Evolutionary conservation across 371 early-diverging fungal species (phyloP), one percentile per base, ranked within the genome.

Genomic region (Lichtheimia corymbifera): DNA sequence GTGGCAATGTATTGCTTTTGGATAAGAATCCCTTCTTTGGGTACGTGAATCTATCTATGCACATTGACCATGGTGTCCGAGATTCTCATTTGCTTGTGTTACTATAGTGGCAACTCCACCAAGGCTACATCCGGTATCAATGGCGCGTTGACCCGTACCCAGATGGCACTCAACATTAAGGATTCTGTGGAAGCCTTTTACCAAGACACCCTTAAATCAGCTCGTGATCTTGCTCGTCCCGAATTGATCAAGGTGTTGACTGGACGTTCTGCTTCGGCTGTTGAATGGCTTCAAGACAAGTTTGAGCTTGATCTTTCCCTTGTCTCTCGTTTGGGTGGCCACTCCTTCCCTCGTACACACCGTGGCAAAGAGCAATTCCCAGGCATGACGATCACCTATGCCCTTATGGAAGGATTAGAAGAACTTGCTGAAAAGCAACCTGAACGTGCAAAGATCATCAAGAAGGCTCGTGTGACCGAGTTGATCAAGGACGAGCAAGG

Each of bases 41-140:
- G 81, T 77, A 76, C 64, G 43, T 24, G 42, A 60, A 60, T 45
- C 45, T 14, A 45, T 62, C 55, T 25, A 55, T 55, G 17, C 24
- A 24, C 15, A 52, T 61, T 20, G 27, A 24, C 25, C 47, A 18
- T 47, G 47, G 11, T 13, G 15, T 5, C 57, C 57, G 57, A 45
- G 25, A 41, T 56, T 40, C 57, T 44, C 25, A 24, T 50, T 30
- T 58, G 35, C 22, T 53, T 52, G 63, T 63, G 42, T 45, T 20
- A 62, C 50, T 50, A 30, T 53, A 80, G 93, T 55, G 97, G 97
- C 50, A 93, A 93, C 79, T 89, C 90, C 15, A 91, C 96, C 66
- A 97, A 97, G 83, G 97, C 97, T n/a, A 95, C 97, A 5, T 96
- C 96, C 3, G 97, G 97, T 63, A 97, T 97, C 77, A 97, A 97